Percentiles rank a stretch among this genome's conserved stretches.
phyloP scores from a whole-genome alignment of 306 rosid species.

The Rosa chinensis region DNA sequence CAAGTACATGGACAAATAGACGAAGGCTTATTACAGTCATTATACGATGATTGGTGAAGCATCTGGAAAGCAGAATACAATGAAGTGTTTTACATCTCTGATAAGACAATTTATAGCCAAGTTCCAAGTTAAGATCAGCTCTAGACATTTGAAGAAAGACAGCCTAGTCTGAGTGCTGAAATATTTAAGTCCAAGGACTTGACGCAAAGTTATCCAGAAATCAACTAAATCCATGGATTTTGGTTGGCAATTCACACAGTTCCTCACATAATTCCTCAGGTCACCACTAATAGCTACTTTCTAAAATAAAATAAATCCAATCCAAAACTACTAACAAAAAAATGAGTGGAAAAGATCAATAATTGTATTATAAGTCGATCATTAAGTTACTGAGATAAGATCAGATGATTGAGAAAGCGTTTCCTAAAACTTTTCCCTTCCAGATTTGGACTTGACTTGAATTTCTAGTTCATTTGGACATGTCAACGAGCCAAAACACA shows the following conservation, averaged over 20 bases:
- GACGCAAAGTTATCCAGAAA: not conserved
- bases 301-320: not conserved
- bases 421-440: not conserved
- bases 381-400: not conserved
- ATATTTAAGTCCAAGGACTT: not conserved
- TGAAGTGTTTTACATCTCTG: not conserved
- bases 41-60: not conserved
- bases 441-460: not conserved
- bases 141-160: not conserved
- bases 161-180: not conserved
- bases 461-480: too few species aligned
- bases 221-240: conserved; percentile 6
- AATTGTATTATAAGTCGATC: not conserved
- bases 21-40: not conserved
- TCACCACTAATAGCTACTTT: not conserved
- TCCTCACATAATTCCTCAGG: not conserved
- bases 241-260: conserved; percentile 1
- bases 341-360: not conserved
- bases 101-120: not conserved
- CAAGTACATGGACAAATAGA: not conserved
- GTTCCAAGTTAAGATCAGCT: not conserved
- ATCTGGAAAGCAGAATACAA: not conserved
- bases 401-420: not conserved
- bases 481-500: not conserved
- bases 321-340: not conserved